Evolutionary conservation across 176 grass and related monocot species (phyloP), one percentile per base, ranked within the genome.

Genomic region (Alopecurus myosuroides): DNA sequence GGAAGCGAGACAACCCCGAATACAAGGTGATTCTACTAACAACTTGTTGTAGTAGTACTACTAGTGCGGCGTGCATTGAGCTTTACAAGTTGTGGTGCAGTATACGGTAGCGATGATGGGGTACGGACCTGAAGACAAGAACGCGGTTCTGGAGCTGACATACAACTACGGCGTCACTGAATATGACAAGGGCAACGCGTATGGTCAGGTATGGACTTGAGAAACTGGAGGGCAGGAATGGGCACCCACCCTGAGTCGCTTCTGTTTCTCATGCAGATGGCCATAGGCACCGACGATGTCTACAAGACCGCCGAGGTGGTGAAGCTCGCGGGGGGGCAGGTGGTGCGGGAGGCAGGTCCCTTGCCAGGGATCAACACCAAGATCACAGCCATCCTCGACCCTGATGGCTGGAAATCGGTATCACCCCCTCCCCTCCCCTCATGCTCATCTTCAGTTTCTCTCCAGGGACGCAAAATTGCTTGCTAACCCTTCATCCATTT

Each of bases 331-430:
- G 93, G 89, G 81, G 93, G 93, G 53, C 49, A 86, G 55, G 89
- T 95, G 7, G 83, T 85, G 45, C 90, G 82, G 12, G 90, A 98
- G 88, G 87, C 95, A 0, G 95, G 92, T 61, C 89, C 92, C 9
- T 82, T 98, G 72, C 89, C 87, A 0, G 92, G 87, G 75, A 90
- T 98, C 73, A 80, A 66, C 67, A 98, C 92, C 50, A 95, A 93
- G 85, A 98, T 95, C 64, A 95, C 95, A 4, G 8, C 92, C 63
- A 91, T 94, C 65, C 35, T 98, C 61, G 91, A 98, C 85, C 92
- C 95, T 66, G 92, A 98, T 74, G 92, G 89, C 15, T 95, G 92
- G 91, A 98, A 98, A 95, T 82, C 87, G 63, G 92, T 93, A 94
- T 53, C 60, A n/a, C 40, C 50, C 23, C 19, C 1, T 23, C 56